Evolutionary conservation across 352 stramenopile species (phyloP), one percentile per base, ranked within the genome.

Genomic region (Phytophthora quininea): DNA sequence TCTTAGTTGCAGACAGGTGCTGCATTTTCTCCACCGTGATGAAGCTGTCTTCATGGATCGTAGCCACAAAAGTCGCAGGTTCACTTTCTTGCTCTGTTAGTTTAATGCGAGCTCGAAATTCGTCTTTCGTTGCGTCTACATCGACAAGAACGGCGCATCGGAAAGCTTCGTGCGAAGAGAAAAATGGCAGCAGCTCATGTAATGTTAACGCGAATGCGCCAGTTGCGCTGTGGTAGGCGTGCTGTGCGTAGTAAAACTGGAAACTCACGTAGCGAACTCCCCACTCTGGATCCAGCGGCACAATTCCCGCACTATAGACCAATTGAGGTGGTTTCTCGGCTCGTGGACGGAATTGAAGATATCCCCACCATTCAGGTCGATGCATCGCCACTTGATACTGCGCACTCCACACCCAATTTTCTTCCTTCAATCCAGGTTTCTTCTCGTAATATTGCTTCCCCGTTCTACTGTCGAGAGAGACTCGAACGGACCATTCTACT

Each of bases 371-470:
- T 73, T 97, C 90, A 10, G 91, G 91, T 12, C 85, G 77, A 72
- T 97, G 91, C 91, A 97, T 97, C 37, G 87, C 67, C 24, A 97
- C 78, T 2, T 77, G 77, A 38, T 89, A 79, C 76, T 97, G 91
- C 11, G 86, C 64, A 71, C 85, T 91, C 91, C 91, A 97, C 10
- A 92, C 90, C 91, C 91, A 97, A 71, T 97, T 97, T 24, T 89
- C 76, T 49, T 92, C 87, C 1, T 42, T 49, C 3, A 79, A 43
- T 3, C 64, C 67, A 10, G 63, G 38, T 45, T 83, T 70, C 60
- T 93, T 95, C 54, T 87, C 74, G 60, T 84, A 92, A 3, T 46
- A 49, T 38, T 74, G 57, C 9, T 69, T 60, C 0, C 62, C 66
- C 24, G 54, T 74, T 10, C 62, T 1, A 6, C 6, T 32, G 46